Percentiles rank a stretch among this genome's conserved stretches.
These are phyloP conservation scores for Candida glucosophila DNA, from an alignment of 1,139 yeast species.

Conservation along the genomic window DNA sequence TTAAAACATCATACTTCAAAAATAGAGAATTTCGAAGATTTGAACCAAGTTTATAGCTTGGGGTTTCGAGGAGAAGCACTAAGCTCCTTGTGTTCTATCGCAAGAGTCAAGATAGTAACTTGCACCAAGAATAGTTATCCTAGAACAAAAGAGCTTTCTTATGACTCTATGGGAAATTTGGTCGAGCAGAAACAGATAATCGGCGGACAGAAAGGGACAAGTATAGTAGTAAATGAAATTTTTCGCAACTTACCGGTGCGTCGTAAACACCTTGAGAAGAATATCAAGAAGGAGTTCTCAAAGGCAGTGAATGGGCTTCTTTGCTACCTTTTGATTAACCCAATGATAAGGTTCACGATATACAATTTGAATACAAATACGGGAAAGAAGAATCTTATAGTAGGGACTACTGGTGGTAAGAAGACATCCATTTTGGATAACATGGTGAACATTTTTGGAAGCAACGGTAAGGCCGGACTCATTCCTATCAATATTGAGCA, in stretches of 20 bases:
- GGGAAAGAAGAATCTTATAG: constrained; percentile 41
- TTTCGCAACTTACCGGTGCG: constrained; percentile 70
- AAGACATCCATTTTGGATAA: constrained; percentile 35
- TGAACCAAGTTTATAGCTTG: constrained; percentile 43
- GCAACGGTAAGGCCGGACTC: constrained; percentile 52
- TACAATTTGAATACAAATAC: constrained; percentile 37
- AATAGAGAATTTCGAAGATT: constrained; percentile 47
- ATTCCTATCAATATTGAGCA: constrained; percentile 32
- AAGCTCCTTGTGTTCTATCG: constrained; percentile 59
- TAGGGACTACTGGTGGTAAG: constrained; percentile 41
- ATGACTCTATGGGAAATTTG: constrained; percentile 46
- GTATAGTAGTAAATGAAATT: constrained; percentile 40
- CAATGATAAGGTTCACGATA: constrained; percentile 50
- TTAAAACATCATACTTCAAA: constrained; percentile 78
- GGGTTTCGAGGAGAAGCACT: constrained; percentile 88
- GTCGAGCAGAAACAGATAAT: constrained; percentile 20
- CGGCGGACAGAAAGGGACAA: constrained; percentile 56
- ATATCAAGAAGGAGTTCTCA: constrained; percentile 61
- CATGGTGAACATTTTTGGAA: constrained; percentile 62
- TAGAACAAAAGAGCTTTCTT: constrained; percentile 45
- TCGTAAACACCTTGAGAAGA: constrained; percentile 59
- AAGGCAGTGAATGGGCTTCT: constrained; percentile 57
- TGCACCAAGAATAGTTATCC: constrained; percentile 46
- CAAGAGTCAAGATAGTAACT: constrained; percentile 50
- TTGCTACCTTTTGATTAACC: constrained; percentile 56